Evolutionary conservation across 768 basidiomycete species (phyloP).

Genomic region (Panaeolus papilionaceus): DNA sequence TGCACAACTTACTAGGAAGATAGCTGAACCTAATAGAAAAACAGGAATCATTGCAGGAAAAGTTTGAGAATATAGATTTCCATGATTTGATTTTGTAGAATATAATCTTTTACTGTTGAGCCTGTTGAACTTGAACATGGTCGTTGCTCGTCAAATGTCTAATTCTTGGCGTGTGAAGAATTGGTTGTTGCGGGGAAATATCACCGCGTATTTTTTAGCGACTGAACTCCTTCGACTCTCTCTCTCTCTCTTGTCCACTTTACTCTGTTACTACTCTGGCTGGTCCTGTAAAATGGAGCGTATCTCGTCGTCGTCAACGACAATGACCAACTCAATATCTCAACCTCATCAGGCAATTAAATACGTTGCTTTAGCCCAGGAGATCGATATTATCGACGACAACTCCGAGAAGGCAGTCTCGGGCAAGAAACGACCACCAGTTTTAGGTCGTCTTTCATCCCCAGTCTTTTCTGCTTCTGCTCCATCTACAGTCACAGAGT

Average conservation of each 20-base stretch:
- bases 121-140: background rate
- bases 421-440: conserved; percentile 1
- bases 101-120: background rate
- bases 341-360: conserved; percentile 25
- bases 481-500: conserved; percentile 18
- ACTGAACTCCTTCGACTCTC: background rate
- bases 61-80: conserved; percentile 70
- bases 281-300: conserved; percentile 1
- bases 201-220: background rate
- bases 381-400: conserved; percentile 21
- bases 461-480: conserved; percentile 8
- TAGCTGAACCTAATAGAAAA: conserved; percentile 76
- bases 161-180: background rate
- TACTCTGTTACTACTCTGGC: background rate
- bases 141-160: background rate
- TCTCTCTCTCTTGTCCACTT: background rate
- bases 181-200: conserved; percentile 1
- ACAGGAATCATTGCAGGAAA: conserved; percentile 82
- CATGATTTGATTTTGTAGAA: conserved; percentile 44
- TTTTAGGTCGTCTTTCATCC: background rate
- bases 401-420: conserved; percentile 29
- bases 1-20: conserved; percentile 65
- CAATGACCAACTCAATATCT: background rate
- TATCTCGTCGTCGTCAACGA: conserved; percentile 4
- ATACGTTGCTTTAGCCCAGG: conserved; percentile 29